Percentiles rank a stretch among this genome's conserved stretches.
These are phyloP conservation scores for Scutellaria baicalensis DNA, from an alignment of 257 asterid genomes.

Conservation along the genomic window DNA sequence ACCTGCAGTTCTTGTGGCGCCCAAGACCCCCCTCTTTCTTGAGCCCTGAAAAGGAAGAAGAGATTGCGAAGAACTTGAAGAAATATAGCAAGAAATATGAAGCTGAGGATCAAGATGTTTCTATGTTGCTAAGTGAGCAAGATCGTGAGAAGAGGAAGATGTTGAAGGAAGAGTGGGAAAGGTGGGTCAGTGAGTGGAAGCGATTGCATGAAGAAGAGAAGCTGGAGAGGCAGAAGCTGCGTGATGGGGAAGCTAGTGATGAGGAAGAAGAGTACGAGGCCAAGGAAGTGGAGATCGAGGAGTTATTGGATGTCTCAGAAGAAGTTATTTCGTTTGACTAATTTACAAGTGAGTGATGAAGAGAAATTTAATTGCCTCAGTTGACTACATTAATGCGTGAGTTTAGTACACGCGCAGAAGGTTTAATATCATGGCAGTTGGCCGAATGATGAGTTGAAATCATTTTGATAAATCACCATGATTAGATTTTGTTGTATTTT, in stretches of 20 bases:
- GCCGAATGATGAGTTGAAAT: neutral
- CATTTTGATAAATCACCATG: neutral
- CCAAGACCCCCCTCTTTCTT: constrained; percentile 86
- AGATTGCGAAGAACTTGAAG: constrained; percentile 71
- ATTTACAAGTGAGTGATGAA: neutral
- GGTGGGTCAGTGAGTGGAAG: constrained; percentile 84
- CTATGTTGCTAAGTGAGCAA: constrained; percentile 69
- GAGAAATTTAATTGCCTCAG: neutral
- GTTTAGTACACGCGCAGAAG: too few species aligned
- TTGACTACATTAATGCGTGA: neutral
- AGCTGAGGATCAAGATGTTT: constrained; percentile 84
- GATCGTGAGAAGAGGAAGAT: constrained; percentile 74
- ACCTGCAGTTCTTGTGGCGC: constrained; percentile 73
- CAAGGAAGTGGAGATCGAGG: constrained; percentile 80
- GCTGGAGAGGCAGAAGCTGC: constrained; percentile 56
- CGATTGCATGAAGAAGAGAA: constrained; percentile 63
- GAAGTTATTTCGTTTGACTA: constrained; percentile 65
- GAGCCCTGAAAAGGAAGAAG: constrained; percentile 84
- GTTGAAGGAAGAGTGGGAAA: constrained; percentile 84
- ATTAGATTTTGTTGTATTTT: neutral
- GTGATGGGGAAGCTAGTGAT: constrained; percentile 89
- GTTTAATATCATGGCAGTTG: too few species aligned
- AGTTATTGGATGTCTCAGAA: constrained; percentile 56
- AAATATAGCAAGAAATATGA: constrained; percentile 77
- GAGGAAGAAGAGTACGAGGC: constrained; percentile 90